Evolutionary conservation across 1,139 yeast species (phyloP).

Genomic region (Yamadazyma songkhlaensis): DNA sequence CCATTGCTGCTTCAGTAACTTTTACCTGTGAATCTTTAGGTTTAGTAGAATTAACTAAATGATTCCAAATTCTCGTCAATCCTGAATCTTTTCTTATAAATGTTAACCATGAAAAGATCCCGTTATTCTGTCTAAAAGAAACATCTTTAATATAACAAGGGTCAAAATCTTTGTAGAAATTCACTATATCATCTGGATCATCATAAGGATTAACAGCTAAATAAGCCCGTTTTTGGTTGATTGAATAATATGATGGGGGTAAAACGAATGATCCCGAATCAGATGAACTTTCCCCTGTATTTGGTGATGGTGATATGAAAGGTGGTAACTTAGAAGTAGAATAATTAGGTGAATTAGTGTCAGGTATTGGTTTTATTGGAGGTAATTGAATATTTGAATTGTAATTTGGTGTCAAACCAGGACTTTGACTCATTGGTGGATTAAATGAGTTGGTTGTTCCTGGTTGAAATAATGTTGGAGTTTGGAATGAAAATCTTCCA

Average conservation of each 20-base stretch:
- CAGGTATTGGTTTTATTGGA: constrained; percentile 4
- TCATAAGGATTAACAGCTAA: constrained; percentile 29
- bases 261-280: background rate
- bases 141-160: constrained; percentile 22
- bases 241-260: background rate
- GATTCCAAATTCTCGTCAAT: constrained; percentile 17
- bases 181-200: constrained; percentile 23
- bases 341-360: background rate
- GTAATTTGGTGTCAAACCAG: background rate
- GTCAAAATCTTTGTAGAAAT: constrained; percentile 31
- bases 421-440: background rate
- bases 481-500: constrained; percentile 4
- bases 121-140: constrained; percentile 29
- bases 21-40: background rate
- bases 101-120: constrained; percentile 41
- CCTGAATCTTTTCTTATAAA: constrained; percentile 30
- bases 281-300: background rate
- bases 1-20: background rate
- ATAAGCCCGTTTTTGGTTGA: constrained; percentile 10
- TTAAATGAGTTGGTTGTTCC: background rate
- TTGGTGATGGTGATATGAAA: background rate
- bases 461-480: background rate
- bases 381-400: constrained; percentile 3
- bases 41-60: background rate
- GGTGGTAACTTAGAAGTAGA: background rate